Conservation (phyloP, 2,329 filamentous ascomycete species). For the Fusarium compactum region DNA sequence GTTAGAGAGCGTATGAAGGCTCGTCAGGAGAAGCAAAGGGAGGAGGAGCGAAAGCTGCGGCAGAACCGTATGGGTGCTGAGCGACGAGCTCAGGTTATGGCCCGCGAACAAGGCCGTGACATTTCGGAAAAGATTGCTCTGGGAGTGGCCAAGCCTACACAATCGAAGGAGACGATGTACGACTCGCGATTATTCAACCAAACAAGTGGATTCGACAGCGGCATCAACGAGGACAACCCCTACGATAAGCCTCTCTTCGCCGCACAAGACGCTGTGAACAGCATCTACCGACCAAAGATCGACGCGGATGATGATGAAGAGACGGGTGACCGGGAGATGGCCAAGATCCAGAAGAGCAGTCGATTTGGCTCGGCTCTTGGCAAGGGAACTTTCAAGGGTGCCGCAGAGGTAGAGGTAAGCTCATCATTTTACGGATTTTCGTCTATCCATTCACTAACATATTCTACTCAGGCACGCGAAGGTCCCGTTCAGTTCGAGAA, state of each 20-base stretch:
- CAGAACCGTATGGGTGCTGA: constrained; percentile 97
- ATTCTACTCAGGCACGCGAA: constrained; percentile 71
- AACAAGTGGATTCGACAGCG: constrained; percentile 87
- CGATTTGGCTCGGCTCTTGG: constrained; percentile 89
- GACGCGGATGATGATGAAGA: constrained; percentile 83
- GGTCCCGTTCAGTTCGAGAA: constrained; percentile 98
- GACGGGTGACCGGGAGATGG: constrained; percentile 84
- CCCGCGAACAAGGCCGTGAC: constrained; percentile 94
- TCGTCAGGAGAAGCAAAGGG: constrained; percentile 80
- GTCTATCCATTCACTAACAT: constrained; percentile 48
- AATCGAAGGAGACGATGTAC: constrained; percentile 94
- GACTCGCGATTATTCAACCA: constrained; percentile 97
- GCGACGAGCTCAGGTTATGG: constrained; percentile 90
- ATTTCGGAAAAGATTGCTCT: constrained; percentile 97
- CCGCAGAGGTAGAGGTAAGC: constrained; percentile 82
- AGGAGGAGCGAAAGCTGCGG: constrained; percentile 89
- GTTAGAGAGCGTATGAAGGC: constrained; percentile 81
- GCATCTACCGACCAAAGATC: constrained; percentile 87
- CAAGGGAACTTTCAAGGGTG: constrained; percentile 90
- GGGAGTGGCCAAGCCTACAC: constrained; percentile 93
- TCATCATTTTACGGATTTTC: background rate
- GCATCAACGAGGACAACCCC: constrained; percentile 96
- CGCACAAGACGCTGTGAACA: constrained; percentile 92
- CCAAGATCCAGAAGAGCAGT: constrained; percentile 85
- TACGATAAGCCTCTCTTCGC: constrained; percentile 98